Evolutionary conservation across 768 basidiomycete species (phyloP).

Genomic region (Panellus pusillus): DNA sequence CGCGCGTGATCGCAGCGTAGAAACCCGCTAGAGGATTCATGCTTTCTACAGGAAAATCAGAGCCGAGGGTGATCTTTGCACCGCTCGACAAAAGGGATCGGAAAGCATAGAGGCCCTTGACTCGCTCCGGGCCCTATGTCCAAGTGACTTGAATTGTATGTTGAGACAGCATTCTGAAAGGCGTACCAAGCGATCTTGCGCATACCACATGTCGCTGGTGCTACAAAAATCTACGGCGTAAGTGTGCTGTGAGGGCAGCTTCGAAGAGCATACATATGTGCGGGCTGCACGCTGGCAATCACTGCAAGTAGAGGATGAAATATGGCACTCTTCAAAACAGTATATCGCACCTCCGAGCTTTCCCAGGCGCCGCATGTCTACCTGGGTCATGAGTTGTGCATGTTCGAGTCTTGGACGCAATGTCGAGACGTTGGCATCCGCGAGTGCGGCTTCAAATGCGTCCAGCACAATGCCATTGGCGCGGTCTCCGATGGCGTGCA

Average conservation of each 20-base stretch:
- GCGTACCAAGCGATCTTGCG: constrained; percentile 72
- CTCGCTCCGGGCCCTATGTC: constrained; percentile 71
- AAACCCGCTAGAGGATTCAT: constrained; percentile 89
- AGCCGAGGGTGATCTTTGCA: constrained; percentile 77
- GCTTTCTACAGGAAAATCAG: constrained; percentile 92
- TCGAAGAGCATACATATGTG: constrained; percentile 68
- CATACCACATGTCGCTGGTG: constrained; percentile 91
- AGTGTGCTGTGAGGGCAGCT: background rate
- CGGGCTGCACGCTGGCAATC: constrained; percentile 90
- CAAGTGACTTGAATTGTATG: background rate
- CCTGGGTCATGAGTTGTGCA: constrained; percentile 78
- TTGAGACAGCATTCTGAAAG: background rate
- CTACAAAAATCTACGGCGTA: too few relatives aligned
- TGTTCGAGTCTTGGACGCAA: constrained; percentile 88
- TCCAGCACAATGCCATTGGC: constrained; percentile 89
- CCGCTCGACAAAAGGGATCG: constrained; percentile 70
- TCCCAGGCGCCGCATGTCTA: constrained; percentile 70
- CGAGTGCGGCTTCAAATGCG: constrained; percentile 71
- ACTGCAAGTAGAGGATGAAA: constrained; percentile 44
- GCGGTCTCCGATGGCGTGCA: constrained; percentile 86
- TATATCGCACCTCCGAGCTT: constrained; percentile 63
- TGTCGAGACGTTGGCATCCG: constrained; percentile 39
- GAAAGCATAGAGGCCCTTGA: constrained; percentile 90
- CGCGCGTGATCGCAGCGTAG: constrained; percentile 82
- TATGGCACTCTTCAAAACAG: background rate